Conservation (phyloP, 2,329 filamentous ascomycete genomes). For the Pseudopyrenochaeta lycopersici region DNA sequence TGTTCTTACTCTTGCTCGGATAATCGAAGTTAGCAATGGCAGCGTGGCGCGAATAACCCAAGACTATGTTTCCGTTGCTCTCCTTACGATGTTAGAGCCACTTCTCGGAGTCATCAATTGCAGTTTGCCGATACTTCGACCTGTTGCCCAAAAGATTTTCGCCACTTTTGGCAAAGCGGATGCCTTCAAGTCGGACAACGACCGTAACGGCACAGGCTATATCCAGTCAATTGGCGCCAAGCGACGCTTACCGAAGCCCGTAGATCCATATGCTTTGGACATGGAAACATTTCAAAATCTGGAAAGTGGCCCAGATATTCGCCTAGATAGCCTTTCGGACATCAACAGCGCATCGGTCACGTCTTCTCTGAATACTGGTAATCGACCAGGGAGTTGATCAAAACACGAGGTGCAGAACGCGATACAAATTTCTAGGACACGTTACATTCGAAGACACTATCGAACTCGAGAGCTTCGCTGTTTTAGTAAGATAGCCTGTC, state of each 20-base stretch:
- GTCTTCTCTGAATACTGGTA: neutral
- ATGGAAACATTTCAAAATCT: neutral
- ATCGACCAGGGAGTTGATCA: neutral
- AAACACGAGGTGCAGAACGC: neutral
- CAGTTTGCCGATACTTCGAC: neutral
- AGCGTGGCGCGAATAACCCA: neutral
- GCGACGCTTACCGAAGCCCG: neutral
- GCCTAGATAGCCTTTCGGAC: neutral
- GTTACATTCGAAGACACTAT: no score
- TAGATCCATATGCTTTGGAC: neutral
- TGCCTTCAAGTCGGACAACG: neutral
- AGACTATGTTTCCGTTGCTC: neutral
- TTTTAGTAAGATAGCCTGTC: no score
- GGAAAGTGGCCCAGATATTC: no score
- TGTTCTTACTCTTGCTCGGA: neutral
- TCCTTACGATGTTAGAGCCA: constrained; percentile 3
- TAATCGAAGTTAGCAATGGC: neutral
- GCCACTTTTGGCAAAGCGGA: neutral
- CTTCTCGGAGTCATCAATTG: constrained; percentile 1
- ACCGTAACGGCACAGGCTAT: neutral
- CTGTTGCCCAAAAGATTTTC: neutral
- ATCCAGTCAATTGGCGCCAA: neutral
- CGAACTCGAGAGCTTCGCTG: no score
- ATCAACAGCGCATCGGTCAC: neutral
- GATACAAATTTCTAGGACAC: neutral